These are phyloP conservation scores for Blepharisma japonicum DNA, from an alignment of 73 alveolate species.

Conservation along the genomic window DNA sequence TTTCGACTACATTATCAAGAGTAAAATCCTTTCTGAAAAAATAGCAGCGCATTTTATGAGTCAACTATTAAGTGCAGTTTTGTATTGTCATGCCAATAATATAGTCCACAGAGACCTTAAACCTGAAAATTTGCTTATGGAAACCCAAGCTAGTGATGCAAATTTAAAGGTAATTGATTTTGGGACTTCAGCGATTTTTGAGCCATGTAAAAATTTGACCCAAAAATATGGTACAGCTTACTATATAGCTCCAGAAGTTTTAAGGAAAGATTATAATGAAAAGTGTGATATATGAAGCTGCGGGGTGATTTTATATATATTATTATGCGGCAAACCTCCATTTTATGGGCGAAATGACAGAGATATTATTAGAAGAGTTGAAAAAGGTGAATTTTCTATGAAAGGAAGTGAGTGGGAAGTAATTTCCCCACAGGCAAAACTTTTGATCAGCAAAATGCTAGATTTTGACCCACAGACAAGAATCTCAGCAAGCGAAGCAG, in stretches of 20 bases:
- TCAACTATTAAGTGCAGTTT: slow-evolving; percentile 70
- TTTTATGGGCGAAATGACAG: slow-evolving; percentile 80
- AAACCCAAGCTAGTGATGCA: slow-evolving; percentile 55
- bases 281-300: slow-evolving; percentile 94
- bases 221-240: slow-evolving; percentile 92
- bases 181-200: slow-evolving; percentile 80
- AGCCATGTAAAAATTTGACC: slow-evolving; percentile 61
- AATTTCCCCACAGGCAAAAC: slow-evolving; percentile 81
- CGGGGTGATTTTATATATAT: slow-evolving; percentile 90
- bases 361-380: slow-evolving; percentile 70
- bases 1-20: slow-evolving; percentile 68
- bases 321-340: slow-evolving; percentile 94
- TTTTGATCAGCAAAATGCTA: slow-evolving; percentile 67
- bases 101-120: slow-evolving; percentile 82
- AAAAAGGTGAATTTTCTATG: slow-evolving; percentile 47
- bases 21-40: slow-evolving; percentile 71
- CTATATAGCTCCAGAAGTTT: slow-evolving; percentile 89
- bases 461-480: slow-evolving; percentile 54
- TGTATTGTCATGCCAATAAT: slow-evolving; percentile 71
- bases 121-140: slow-evolving; percentile 80
- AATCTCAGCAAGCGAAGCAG: slow-evolving; percentile 66
- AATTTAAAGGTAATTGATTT: slow-evolving; percentile 88
- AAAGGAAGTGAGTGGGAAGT: slow-evolving; percentile 57
- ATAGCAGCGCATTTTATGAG: slow-evolving; percentile 68
- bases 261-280: slow-evolving; percentile 70